Evolutionary conservation across 129 eudicot species (phyloP).

Genomic region (Chrysanthemum seticuspe): DNA sequence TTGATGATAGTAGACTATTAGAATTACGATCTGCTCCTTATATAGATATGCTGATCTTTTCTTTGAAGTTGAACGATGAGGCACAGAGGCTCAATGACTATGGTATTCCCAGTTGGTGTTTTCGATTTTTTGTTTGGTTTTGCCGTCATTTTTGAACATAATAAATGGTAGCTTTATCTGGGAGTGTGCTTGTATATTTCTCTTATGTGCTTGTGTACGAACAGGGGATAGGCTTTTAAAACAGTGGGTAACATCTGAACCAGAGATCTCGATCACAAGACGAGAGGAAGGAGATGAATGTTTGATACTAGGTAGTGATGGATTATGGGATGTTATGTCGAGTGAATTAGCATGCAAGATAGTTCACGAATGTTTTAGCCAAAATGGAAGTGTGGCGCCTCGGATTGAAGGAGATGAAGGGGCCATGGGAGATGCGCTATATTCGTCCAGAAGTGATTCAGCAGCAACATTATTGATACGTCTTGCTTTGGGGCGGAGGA

Average conservation of each 20-base stretch:
- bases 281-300: conserved; percentile 40
- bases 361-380: conserved; percentile 32
- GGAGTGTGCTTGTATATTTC: conserved; percentile 35
- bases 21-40: background rate
- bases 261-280: conserved; percentile 41
- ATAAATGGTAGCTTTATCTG: conserved; percentile 22
- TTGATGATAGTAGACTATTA: background rate
- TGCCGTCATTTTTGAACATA: background rate
- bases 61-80: conserved; percentile 17
- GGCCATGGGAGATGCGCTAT: background rate
- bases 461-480: conserved; percentile 50
- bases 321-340: conserved; percentile 57
- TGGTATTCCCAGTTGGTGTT: background rate
- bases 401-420: conserved; percentile 20
- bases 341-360: conserved; percentile 41
- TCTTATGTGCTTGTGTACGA: background rate
- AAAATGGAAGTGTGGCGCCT: conserved; percentile 16
- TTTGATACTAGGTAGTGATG: conserved; percentile 53
- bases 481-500: conserved; percentile 49
- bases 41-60: conserved; percentile 1
- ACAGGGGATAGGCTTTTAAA: conserved; percentile 48
- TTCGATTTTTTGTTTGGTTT: background rate
- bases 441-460: conserved; percentile 25
- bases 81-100: conserved; percentile 9
- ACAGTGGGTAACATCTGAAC: conserved; percentile 45